phyloP scores from a whole-genome alignment of 208 protist species.

The Wallacemonas collosoma region DNA sequence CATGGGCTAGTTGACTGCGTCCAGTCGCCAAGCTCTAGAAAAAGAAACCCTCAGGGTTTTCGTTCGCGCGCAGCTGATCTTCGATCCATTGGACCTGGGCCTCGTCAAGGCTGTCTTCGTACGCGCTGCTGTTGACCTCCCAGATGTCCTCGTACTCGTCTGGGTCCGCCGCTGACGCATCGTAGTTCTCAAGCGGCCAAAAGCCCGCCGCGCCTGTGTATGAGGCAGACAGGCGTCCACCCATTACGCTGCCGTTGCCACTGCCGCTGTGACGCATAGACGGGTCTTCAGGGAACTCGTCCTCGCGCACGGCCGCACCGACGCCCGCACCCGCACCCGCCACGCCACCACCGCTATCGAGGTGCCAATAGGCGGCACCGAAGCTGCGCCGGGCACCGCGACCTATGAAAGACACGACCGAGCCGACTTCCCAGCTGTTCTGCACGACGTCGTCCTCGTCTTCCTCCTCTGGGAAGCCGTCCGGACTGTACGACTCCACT shows the following conservation, averaged over 20 bases:
- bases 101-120: slow-evolving; percentile 81
- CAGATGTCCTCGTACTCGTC: slow-evolving; percentile 47
- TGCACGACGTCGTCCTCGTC: slow-evolving; percentile 10
- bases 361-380: slow-evolving; percentile 39
- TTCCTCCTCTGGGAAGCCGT: slow-evolving; percentile 16
- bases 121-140: slow-evolving; percentile 80
- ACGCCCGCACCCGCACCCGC: background rate
- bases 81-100: slow-evolving; percentile 80
- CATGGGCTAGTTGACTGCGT: too few species aligned
- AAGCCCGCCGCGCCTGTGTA: slow-evolving; percentile 1
- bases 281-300: background rate
- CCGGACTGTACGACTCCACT: slow-evolving; percentile 7
- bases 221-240: slow-evolving; percentile 9
- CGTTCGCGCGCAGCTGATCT: slow-evolving; percentile 62
- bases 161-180: slow-evolving; percentile 6
- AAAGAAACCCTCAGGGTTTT: slow-evolving; percentile 64
- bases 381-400: slow-evolving; percentile 16
- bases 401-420: background rate
- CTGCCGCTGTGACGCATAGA: background rate
- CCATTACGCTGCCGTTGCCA: background rate
- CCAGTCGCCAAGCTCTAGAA: slow-evolving; percentile 17
- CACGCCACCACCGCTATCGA: background rate
- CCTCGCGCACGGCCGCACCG: background rate
- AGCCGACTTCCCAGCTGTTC: slow-evolving; percentile 1
- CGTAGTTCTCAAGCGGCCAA: slow-evolving; percentile 19